phyloP scores from a whole-genome alignment of 257 asterid genomes.

The Primulina huaijiensis region DNA sequence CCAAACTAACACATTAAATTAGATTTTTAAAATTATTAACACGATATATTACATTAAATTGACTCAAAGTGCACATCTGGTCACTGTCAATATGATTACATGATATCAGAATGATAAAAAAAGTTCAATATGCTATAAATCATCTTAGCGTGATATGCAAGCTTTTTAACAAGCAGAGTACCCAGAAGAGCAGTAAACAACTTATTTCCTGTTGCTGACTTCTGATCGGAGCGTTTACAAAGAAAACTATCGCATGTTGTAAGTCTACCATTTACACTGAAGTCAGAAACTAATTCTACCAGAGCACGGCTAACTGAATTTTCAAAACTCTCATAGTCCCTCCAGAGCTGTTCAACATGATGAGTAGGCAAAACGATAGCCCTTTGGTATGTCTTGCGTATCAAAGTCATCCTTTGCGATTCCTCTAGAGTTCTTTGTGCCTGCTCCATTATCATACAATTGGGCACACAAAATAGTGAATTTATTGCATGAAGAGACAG shows the following conservation, averaged over 20 bases:
- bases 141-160: not conserved
- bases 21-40: not conserved
- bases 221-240: not conserved
- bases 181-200: not conserved
- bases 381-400: slow-evolving; percentile 85
- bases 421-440: slow-evolving; percentile 73
- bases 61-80: not conserved
- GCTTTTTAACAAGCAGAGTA: not conserved
- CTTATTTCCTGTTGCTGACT: not conserved
- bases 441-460: slow-evolving; percentile 44
- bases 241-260: not conserved
- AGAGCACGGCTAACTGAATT: slow-evolving; percentile 90
- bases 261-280: slow-evolving; percentile 14
- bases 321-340: slow-evolving; percentile 96
- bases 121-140: not conserved
- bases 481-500: slow-evolving; percentile 21
- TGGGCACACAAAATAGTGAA: slow-evolving; percentile 14
- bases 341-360: slow-evolving; percentile 94
- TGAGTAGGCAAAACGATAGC: slow-evolving; percentile 89
- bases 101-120: not conserved
- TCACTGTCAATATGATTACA: not conserved
- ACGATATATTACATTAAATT: not conserved
- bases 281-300: slow-evolving; percentile 44
- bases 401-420: slow-evolving; percentile 76
- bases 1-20: not conserved